Percentiles rank a stretch among this genome's conserved stretches.
Conservation (phyloP, 108 stramenopile genomes). For the Halocafeteria seosinensis region DNA sequence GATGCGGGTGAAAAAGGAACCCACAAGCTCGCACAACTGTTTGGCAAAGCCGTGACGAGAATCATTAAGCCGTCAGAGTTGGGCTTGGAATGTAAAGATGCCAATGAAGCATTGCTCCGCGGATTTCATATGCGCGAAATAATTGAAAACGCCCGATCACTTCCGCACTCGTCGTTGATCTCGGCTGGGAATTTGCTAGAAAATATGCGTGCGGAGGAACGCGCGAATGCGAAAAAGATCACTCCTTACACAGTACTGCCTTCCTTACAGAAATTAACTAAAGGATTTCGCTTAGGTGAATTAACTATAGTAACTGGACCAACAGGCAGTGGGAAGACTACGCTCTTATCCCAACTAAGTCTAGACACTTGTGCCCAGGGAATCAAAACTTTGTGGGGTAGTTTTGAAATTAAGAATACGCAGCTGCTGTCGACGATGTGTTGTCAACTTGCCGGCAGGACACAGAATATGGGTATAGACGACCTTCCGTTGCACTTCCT, state of each 20-base stretch:
- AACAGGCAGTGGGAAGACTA: conserved; percentile 76
- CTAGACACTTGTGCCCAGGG: conserved; percentile 76
- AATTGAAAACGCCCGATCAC: conserved; percentile 37
- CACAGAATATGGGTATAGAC: conserved; percentile 62
- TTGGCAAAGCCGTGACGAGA: conserved; percentile 56
- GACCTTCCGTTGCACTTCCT: conserved; percentile 70
- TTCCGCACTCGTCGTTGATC: conserved; percentile 56
- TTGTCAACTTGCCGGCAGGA: conserved; percentile 51
- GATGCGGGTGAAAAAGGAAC: conserved; percentile 62
- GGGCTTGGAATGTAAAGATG: conserved; percentile 65
- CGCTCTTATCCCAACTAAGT: conserved; percentile 70
- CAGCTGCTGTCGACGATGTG: conserved; percentile 69
- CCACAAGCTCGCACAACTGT: conserved; percentile 62
- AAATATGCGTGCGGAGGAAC: conserved; percentile 48
- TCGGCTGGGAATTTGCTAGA: conserved; percentile 51
- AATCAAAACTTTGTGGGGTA: conserved; percentile 75
- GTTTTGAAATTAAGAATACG: conserved; percentile 82
- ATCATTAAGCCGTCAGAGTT: conserved; percentile 24
- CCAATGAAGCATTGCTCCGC: conserved; percentile 73
- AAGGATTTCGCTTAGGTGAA: conserved; percentile 81
- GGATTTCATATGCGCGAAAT: conserved; percentile 47
- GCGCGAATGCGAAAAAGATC: conserved; percentile 51
- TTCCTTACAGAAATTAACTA: conserved; percentile 53
- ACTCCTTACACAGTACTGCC: conserved; percentile 54
- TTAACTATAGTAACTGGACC: conserved; percentile 86